These are phyloP conservation scores for Mycosphaerella sp. DNA, from an alignment of 2,329 filamentous ascomycete genomes.

Conservation along the genomic window DNA sequence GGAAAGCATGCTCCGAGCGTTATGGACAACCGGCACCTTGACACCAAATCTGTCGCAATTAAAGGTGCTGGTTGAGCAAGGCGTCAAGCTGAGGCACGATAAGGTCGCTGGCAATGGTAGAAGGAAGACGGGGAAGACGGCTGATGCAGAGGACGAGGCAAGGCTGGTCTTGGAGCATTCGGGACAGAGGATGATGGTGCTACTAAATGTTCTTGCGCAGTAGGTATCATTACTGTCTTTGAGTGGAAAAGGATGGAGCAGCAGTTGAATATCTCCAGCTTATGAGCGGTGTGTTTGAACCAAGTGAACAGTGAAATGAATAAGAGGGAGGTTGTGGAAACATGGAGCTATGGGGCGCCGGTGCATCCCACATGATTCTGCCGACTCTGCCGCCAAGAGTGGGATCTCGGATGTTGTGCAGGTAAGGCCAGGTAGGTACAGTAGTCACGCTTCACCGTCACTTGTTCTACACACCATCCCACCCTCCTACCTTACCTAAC, in stretches of 20 bases:
- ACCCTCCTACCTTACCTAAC: background rate
- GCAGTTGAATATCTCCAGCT: too few species aligned
- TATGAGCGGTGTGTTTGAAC: too few species aligned
- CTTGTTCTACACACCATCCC: slow-evolving; percentile 2
- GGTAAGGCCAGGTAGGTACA: background rate
- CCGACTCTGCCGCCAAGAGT: slow-evolving; percentile 6
- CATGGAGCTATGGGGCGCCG: too few species aligned
- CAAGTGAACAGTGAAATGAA: too few species aligned
- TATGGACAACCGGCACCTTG: slow-evolving; percentile 35
- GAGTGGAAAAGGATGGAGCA: too few species aligned
- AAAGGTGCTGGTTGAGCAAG: slow-evolving; percentile 42
- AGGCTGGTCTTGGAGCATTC: slow-evolving; percentile 30
- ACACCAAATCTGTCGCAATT: slow-evolving; percentile 7
- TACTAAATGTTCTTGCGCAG: slow-evolving; percentile 10
- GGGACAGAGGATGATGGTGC: slow-evolving; percentile 28
- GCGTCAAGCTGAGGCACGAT: slow-evolving; percentile 46
- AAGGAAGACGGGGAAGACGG: slow-evolving; percentile 37
- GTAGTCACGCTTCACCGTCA: slow-evolving; percentile 7
- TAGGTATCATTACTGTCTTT: background rate
- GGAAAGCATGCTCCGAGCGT: slow-evolving; percentile 56
- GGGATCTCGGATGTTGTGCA: background rate
- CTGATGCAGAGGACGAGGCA: slow-evolving; percentile 34
- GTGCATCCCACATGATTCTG: background rate
- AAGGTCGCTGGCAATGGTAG: slow-evolving; percentile 42
- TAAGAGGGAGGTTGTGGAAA: too few species aligned